Evolutionary conservation across 1,284 basidiomycete species (phyloP).

Genomic region (Ustilago shanxiensis): DNA sequence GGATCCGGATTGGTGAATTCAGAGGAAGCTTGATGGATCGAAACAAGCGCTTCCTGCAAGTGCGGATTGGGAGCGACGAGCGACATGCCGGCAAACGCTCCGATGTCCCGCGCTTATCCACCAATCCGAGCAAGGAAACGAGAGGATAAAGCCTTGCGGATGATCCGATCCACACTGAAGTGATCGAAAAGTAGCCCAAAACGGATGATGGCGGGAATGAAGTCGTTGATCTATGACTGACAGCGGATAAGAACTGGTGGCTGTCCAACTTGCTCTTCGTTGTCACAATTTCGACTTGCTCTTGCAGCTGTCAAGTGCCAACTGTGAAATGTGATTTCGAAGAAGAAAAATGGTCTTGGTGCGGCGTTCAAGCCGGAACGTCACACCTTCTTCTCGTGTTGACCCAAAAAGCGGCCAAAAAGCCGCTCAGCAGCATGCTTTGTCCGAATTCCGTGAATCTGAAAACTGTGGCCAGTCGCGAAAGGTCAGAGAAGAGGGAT

Average conservation of each 20-base stretch:
- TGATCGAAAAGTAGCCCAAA: background rate
- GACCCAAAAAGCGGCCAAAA: background rate
- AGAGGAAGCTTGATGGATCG: conserved; percentile 52
- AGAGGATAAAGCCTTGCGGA: background rate
- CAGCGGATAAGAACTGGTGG: background rate
- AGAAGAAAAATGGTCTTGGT: conserved; percentile 1
- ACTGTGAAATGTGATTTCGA: conserved; percentile 5
- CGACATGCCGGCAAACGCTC: conserved; percentile 27
- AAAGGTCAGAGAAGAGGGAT: background rate
- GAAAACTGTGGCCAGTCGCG: background rate
- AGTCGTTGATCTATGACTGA: background rate
- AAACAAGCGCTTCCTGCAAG: conserved; percentile 50
- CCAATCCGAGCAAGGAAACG: background rate
- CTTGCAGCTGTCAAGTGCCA: conserved; percentile 8
- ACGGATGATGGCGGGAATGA: conserved; percentile 1
- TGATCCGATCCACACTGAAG: background rate
- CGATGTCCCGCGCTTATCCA: conserved; percentile 17
- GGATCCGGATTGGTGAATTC: conserved; percentile 60
- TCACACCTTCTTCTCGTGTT: background rate
- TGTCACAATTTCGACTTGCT: conserved; percentile 6
- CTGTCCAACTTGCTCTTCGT: conserved; percentile 6
- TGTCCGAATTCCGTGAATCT: conserved; percentile 11
- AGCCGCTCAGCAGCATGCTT: background rate
- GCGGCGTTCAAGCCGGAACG: conserved; percentile 29
- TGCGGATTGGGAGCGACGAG: conserved; percentile 50